Conservation (phyloP, 2,329 filamentous ascomycete genomes). For the Balansia obtecta region DNA sequence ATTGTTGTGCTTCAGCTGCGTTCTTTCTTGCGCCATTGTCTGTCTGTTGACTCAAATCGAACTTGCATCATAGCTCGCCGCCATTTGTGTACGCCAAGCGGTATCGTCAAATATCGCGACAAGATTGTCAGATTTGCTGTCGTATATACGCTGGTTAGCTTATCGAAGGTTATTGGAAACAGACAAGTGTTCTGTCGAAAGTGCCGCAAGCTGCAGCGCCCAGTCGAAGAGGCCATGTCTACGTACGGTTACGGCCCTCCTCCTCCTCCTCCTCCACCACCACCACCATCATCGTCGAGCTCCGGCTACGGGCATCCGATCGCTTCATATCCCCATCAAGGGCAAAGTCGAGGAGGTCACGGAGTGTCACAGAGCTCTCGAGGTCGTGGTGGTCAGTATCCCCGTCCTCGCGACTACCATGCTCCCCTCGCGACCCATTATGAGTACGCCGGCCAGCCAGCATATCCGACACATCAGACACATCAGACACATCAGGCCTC, state of each 20-base stretch:
- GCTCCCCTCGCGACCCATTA: conserved; percentile 26
- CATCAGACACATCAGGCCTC: conserved; percentile 19
- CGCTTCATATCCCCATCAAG: conserved; percentile 25
- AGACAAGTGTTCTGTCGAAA: conserved; percentile 11
- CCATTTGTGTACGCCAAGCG: neutral
- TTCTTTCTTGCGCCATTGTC: neutral
- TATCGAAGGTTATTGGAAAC: neutral
- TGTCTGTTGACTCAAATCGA: neutral
- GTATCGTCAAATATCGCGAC: neutral
- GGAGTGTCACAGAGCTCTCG: conserved; percentile 24
- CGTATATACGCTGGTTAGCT: neutral
- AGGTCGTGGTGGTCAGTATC: conserved; percentile 28
- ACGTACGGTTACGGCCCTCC: conserved; percentile 39
- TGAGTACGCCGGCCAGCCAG: conserved; percentile 28
- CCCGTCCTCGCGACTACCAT: conserved; percentile 29
- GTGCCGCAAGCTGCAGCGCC: conserved; percentile 5
- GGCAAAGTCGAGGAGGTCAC: conserved; percentile 25
- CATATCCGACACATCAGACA: conserved; percentile 18
- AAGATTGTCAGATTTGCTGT: neutral
- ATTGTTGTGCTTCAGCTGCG: neutral
- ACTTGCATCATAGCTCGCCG: neutral
- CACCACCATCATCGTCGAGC: conserved; percentile 22
- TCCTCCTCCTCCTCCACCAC: conserved; percentile 33
- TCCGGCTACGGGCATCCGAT: conserved; percentile 27
- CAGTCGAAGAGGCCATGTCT: conserved; percentile 24